phyloP scores from a whole-genome alignment of 2,329 filamentous ascomycete genomes.

The Stagonosporopsis chrysanthemi region DNA sequence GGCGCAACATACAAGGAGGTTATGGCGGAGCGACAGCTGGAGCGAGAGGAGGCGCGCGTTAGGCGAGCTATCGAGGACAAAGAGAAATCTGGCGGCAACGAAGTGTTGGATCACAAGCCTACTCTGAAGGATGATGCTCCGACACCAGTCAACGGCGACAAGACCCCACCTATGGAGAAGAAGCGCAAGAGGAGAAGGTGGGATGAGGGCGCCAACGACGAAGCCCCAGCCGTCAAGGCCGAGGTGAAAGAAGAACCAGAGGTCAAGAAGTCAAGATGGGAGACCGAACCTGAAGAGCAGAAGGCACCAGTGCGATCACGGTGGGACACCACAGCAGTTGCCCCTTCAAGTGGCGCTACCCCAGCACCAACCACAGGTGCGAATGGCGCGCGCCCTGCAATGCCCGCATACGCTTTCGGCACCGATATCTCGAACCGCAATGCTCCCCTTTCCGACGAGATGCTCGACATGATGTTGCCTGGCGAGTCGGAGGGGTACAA shows the following conservation, averaged over 20 bases:
- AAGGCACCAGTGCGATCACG: slow-evolving; percentile 43
- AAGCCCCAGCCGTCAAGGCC: slow-evolving; percentile 27
- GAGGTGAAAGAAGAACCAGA: slow-evolving; percentile 30
- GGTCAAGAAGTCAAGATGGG: slow-evolving; percentile 74
- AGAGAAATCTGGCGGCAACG: slow-evolving; percentile 67
- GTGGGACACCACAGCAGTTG: slow-evolving; percentile 46
- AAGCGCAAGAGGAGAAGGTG: slow-evolving; percentile 84
- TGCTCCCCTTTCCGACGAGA: slow-evolving; percentile 86
- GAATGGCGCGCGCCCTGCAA: slow-evolving; percentile 31
- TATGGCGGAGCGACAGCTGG: slow-evolving; percentile 89
- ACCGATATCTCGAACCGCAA: slow-evolving; percentile 82
- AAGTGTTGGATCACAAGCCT: slow-evolving; percentile 71
- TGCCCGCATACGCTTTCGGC: slow-evolving; percentile 72
- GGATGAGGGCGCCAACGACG: slow-evolving; percentile 72
- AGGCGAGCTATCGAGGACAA: slow-evolving; percentile 80
- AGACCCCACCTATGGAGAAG: slow-evolving; percentile 69
- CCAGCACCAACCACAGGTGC: slow-evolving; percentile 30
- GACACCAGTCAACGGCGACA: slow-evolving; percentile 77
- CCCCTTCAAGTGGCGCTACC: slow-evolving; percentile 31
- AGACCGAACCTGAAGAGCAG: slow-evolving; percentile 60
- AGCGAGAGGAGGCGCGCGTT: slow-evolving; percentile 92
- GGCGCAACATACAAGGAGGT: slow-evolving; percentile 86
- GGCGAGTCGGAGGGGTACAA: slow-evolving; percentile 91
- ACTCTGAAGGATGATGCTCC: slow-evolving; percentile 71
- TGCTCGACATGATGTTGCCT: slow-evolving; percentile 89